Conservation (phyloP, 2,329 filamentous ascomycete genomes). For the Trichoderma breve region DNA sequence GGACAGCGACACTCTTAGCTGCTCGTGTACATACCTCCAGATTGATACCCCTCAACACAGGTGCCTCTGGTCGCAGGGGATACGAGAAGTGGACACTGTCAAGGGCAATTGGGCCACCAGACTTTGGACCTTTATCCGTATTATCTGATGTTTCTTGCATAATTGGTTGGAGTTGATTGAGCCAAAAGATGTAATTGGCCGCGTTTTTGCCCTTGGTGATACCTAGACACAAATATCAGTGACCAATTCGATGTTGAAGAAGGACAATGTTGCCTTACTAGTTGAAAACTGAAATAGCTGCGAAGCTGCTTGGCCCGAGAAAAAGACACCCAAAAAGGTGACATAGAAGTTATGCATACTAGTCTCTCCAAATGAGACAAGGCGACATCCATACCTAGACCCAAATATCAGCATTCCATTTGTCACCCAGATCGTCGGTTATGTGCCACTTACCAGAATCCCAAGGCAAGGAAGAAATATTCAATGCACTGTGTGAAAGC, state of each 20-base stretch:
- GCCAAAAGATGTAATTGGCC: conserved; percentile 52
- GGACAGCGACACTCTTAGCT: background rate
- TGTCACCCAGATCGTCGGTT: background rate
- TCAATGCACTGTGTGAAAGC: conserved; percentile 39
- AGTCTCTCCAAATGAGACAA: conserved; percentile 43
- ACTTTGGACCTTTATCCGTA: conserved; percentile 35
- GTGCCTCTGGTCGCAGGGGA: conserved; percentile 44
- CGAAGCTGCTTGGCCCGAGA: conserved; percentile 41
- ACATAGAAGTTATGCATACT: conserved; percentile 53
- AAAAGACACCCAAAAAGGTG: conserved; percentile 51
- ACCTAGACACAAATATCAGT: conserved; percentile 24
- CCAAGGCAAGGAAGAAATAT: conserved; percentile 41
- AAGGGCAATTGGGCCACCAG: conserved; percentile 43
- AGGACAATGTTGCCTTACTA: conserved; percentile 29
- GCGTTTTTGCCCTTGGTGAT: conserved; percentile 51
- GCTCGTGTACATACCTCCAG: conserved; percentile 29
- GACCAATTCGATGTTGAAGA: no score
- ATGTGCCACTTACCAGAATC: conserved; percentile 35
- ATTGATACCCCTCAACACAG: conserved; percentile 44
- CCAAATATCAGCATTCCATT: background rate
- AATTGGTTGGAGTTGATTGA: conserved; percentile 41
- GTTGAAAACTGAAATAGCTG: conserved; percentile 48
- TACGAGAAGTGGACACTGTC: conserved; percentile 63
- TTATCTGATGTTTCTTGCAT: conserved; percentile 44
- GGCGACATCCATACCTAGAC: conserved; percentile 36